These are phyloP conservation scores for Pythium pectinolyticum DNA, from an alignment of 352 stramenopile genomes.

Conservation along the genomic window DNA sequence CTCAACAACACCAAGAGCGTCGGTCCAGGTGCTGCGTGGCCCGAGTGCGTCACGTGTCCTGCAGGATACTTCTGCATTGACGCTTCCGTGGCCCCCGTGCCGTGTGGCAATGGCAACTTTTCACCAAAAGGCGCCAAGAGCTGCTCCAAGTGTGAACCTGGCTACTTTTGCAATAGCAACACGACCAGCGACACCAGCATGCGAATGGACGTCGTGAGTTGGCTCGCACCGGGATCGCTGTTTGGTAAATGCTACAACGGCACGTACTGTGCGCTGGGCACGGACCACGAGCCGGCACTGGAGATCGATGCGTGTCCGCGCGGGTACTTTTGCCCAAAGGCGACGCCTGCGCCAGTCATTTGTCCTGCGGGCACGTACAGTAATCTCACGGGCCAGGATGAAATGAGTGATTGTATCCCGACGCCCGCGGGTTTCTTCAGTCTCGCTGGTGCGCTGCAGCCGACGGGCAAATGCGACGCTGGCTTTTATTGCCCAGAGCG, in stretches of 20 bases:
- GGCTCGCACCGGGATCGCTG: conserved; percentile 51
- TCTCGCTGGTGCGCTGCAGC: conserved; percentile 53
- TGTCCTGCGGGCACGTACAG: conserved; percentile 87
- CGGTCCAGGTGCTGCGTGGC: conserved; percentile 54
- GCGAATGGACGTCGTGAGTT: conserved; percentile 51
- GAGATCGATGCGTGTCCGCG: conserved; percentile 70
- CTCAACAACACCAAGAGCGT: conserved; percentile 72
- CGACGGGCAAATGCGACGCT: conserved; percentile 59
- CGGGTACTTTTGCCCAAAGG: conserved; percentile 81
- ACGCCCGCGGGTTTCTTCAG: conserved; percentile 75
- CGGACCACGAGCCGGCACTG: conserved; percentile 67
- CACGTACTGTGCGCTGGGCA: conserved; percentile 78
- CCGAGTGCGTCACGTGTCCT: conserved; percentile 71
- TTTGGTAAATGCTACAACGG: conserved; percentile 87
- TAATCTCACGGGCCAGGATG: conserved; percentile 76
- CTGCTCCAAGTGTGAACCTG: conserved; percentile 62
- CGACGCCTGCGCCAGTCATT: conserved; percentile 58
- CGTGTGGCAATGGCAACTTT: conserved; percentile 74
- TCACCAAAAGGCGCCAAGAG: conserved; percentile 52
- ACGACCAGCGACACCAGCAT: conserved; percentile 72
- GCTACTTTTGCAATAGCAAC: conserved; percentile 77
- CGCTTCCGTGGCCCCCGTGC: conserved; percentile 48
- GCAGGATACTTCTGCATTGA: conserved; percentile 83
- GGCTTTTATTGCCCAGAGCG: conserved; percentile 85
- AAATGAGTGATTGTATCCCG: conserved; percentile 66